These are phyloP conservation scores for Paracorniculantispora psalliotae DNA, from an alignment of 2,329 filamentous ascomycete genomes.

Conservation along the genomic window DNA sequence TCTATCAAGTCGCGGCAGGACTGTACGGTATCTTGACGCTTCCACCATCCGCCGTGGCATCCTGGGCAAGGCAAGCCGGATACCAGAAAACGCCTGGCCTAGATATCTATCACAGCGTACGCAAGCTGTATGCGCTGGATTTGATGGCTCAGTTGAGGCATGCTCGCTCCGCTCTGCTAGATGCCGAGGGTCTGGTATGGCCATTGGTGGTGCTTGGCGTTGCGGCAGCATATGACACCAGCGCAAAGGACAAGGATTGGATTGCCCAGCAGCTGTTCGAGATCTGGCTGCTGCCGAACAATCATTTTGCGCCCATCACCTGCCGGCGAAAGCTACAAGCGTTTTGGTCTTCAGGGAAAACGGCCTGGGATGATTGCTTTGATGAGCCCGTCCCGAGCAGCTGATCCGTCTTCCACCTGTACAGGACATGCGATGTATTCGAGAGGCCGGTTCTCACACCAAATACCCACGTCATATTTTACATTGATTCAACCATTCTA, in stretches of 20 bases:
- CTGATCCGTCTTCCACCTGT: no score
- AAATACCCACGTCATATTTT: no score
- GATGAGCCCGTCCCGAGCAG: background rate
- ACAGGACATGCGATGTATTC: no score
- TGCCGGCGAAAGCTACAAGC: background rate
- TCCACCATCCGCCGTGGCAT: background rate
- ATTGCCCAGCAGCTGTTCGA: background rate
- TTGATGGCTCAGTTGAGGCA: background rate
- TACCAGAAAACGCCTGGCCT: background rate
- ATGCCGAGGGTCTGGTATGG: background rate
- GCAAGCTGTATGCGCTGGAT: background rate
- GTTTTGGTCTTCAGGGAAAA: background rate
- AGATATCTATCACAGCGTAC: background rate
- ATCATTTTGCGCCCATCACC: background rate
- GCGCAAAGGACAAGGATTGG: background rate
- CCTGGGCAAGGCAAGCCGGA: background rate
- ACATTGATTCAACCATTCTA: no score
- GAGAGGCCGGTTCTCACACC: no score
- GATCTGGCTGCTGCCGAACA: background rate
- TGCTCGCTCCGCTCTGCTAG: background rate
- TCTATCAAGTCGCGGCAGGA: background rate
- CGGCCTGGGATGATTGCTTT: background rate
- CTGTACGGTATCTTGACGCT: background rate
- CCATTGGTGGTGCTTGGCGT: background rate
- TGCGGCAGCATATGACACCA: background rate